phyloP scores from a whole-genome alignment of 306 rosid genomes.

The Hylodesmum podocarpum region DNA sequence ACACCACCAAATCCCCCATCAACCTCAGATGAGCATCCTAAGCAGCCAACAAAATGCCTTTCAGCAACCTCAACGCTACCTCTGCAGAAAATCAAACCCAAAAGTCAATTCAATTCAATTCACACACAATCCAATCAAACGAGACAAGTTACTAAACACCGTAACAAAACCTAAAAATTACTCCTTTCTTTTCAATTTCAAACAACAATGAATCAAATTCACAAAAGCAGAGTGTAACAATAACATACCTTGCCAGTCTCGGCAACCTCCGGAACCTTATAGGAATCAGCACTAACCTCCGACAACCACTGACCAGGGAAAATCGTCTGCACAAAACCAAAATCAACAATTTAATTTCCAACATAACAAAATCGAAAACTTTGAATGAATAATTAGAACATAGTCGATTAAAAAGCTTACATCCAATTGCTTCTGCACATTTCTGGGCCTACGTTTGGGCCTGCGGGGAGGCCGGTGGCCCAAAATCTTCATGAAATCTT shows the following conservation, averaged over 20 bases:
- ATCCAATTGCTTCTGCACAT: conserved; percentile 70
- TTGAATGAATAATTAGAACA: not conserved
- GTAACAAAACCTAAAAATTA: no score
- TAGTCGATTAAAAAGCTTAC: conserved; percentile 19
- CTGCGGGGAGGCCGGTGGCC: conserved; percentile 77
- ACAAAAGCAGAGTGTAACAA: not conserved
- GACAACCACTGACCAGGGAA: conserved; percentile 79
- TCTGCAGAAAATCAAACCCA: conserved; percentile 38
- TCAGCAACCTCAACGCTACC: conserved; percentile 43
- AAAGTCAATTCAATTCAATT: not conserved
- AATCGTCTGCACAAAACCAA: conserved; percentile 40
- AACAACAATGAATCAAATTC: no score
- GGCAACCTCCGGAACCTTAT: conserved; percentile 55
- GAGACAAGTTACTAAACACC: not conserved
- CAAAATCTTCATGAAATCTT: conserved; percentile 64
- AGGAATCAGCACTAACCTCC: conserved; percentile 64
- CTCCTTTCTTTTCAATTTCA: no score
- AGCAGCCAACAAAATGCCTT: conserved; percentile 11
- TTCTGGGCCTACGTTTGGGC: conserved; percentile 67
- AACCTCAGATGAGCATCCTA: not conserved
- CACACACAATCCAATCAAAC: conserved; percentile 1
- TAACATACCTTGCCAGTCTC: conserved; percentile 71
- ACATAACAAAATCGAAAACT: not conserved
- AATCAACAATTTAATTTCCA: not conserved
- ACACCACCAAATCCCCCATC: not conserved